A percentile compares a stretch with the other conserved stretches of the same genome.
Conservation (phyloP, 2,329 filamentous ascomycete species). For the Aureobasidium sp. region DNA sequence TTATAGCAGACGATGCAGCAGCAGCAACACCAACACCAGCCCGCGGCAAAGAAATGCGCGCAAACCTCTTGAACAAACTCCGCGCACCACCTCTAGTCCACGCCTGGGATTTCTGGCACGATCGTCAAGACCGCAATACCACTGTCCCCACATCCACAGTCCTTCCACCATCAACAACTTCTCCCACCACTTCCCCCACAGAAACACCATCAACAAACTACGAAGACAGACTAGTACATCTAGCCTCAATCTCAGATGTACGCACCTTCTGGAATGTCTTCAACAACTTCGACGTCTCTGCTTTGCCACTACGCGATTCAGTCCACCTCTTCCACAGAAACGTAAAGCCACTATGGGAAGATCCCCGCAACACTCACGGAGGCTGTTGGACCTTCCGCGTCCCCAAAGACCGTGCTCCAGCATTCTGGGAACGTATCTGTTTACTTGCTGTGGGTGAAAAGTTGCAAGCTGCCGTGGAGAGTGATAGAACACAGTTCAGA, state of each 20-base stretch:
- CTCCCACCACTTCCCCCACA: conserved; percentile 19
- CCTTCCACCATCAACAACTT: not conserved
- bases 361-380: conserved; percentile 85
- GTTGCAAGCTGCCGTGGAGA: conserved; percentile 76
- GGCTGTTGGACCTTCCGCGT: conserved; percentile 96
- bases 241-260: conserved; percentile 51
- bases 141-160: conserved; percentile 11
- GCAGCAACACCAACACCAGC: conserved; percentile 74
- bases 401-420: conserved; percentile 74
- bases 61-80: conserved; percentile 43
- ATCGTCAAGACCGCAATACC: conserved; percentile 43
- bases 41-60: conserved; percentile 78
- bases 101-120: conserved; percentile 60
- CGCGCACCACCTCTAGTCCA: conserved; percentile 57
- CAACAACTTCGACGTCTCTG: conserved; percentile 80
- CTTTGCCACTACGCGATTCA: conserved; percentile 70
- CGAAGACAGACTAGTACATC: conserved; percentile 51
- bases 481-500: conserved; percentile 62
- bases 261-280: conserved; percentile 57
- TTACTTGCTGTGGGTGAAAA: conserved; percentile 86
- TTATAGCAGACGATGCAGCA: conserved; percentile 56
- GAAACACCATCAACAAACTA: conserved; percentile 33
- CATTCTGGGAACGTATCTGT: conserved; percentile 85
- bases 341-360: conserved; percentile 87
- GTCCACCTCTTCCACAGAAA: conserved; percentile 86